phyloP scores from a whole-genome alignment of 2,329 filamentous ascomycete species.

The Zalaria obscura region DNA sequence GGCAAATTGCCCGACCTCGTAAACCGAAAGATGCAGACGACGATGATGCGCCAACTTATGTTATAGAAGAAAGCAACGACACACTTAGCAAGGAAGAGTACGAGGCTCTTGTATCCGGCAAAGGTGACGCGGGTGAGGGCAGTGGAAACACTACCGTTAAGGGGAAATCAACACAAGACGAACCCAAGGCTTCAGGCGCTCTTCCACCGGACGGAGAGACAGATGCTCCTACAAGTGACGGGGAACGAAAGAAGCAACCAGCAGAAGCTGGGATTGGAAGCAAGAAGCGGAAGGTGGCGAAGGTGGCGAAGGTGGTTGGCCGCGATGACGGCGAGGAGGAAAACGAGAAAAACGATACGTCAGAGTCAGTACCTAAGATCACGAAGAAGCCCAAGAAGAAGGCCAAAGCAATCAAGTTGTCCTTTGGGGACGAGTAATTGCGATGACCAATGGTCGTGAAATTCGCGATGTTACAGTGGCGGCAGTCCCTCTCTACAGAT shows the following conservation, averaged over 20 bases:
- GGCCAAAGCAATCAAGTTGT: conserved; percentile 7
- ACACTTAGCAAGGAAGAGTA: conserved; percentile 39
- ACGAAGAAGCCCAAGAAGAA: conserved; percentile 14
- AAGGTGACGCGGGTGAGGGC: conserved; percentile 4
- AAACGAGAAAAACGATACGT: conserved; percentile 1
- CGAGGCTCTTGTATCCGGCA: conserved; percentile 15
- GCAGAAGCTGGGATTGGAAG: conserved; percentile 3
- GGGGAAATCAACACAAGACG: conserved; percentile 8
- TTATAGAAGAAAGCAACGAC: conserved; percentile 58
- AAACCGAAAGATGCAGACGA: conserved; percentile 42
- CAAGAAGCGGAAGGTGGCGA: conserved; percentile 21
- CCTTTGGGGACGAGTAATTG: conserved; percentile 7
- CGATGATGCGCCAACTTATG: conserved; percentile 61
- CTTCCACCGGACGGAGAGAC: conserved; percentile 7
- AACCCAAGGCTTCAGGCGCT: conserved; percentile 12
- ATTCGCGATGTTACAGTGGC: conserved; percentile 45
- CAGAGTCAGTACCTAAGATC: conserved; percentile 6
- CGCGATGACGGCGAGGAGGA: conserved; percentile 12
- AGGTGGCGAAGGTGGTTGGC: conserved; percentile 19
- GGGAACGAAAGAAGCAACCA: conserved; percentile 7
- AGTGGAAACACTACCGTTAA: conserved; percentile 8
- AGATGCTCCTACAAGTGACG: not conserved
- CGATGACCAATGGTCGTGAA: not conserved
- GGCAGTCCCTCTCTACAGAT: conserved; percentile 86
- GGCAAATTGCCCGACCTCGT: conserved; percentile 26